Base-by-base conservation (phyloP, 306 rosid species). In the Corylus avellana region DNA sequence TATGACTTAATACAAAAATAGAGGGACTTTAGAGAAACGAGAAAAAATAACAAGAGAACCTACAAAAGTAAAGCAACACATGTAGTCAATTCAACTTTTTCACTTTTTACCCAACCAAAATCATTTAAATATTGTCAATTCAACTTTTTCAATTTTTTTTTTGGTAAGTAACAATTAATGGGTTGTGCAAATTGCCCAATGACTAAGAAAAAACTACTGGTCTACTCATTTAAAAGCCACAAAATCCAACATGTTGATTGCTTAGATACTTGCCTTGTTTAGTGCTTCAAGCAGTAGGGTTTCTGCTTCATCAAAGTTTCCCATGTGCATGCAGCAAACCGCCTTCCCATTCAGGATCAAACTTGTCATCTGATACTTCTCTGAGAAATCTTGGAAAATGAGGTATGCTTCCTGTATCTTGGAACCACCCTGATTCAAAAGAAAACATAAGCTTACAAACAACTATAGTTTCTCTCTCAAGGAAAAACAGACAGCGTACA, bases 251-350 rank as follows among this genome's bases (percentile, higher is more conserved):
- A 12, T 17, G 55, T 22, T 49, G 27, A 79, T 56, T 5, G 42
- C 54, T 62, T 2, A 20, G 18, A 81, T 72, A 78, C 90, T 56
- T 87, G 86, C 99, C 97, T 91, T 96, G 91, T 90, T 91, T 39
- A 93, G 85, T 35, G 99, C 98, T 80, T 96, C 99, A 67, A 93
- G 96, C 85, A 96, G 88, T 71, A 96, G 91, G 32, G 93, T 89
- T 85, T 93, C 98, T 18, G 99, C 99, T 85, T 96, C 99, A 51
- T 96, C 98, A 84, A 96, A 96, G 87, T 91, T 96, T 16, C 97
- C 97, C 99, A 96, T 96, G 85, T 91, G 99, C 89, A 96, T 91
- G 86, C 99, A 96, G 88, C 96, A 96, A 78, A 96, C 98, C 69
- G 99, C 99, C 87, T 91, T 96, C 66, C 98, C 99, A 82, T 96